Evolutionary conservation across 768 basidiomycete species (phyloP), one percentile per base, ranked within the genome.

Genomic region (Trametes cubensis): DNA sequence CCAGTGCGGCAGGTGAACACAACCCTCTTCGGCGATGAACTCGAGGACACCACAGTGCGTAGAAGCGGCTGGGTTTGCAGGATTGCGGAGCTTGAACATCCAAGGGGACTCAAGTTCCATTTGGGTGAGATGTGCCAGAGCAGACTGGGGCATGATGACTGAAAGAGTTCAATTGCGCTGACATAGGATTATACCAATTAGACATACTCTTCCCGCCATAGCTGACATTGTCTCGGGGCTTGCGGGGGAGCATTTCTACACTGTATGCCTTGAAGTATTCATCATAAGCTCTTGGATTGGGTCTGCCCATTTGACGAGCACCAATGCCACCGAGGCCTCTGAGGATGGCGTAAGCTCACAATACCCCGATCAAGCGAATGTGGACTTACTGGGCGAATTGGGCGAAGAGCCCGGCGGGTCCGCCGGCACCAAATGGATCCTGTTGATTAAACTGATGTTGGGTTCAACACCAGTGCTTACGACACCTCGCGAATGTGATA

Each of bases 101-200:
- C 95, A 97, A 0, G 97, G 97, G 0, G 83, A 82, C 62, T 93
- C 89, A 46, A 99, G 81, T 69, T 99, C 95, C 51, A 98, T 83
- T 41, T 83, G 83, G 0, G 94, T 91, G 11, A 99, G 80, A 66
- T 87, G 87, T 8, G 95, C 95, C 4, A 99, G 81, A 11, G 95
- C 90, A 44, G 95, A 98, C 18, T 91, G 94, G 3, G 97, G 97
- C 94, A 99, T 95, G 56, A 99, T 92, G 66, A 98, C 97, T 98
- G 66, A 14, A 41, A 8, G 21, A 28, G 45, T 48, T 34, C 20
- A 60, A 14, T 44, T 52, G 64, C 49, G 59, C 60, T 28, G 66
- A 58, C 49, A 60, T 62, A 34, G 42, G 13, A 42, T 34, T 42
- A 51, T 49, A 55, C 54, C 44, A 63, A 65, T 71, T 71, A 72